A percentile compares a stretch with the other conserved stretches of the same genome.
Evolutionary conservation across 306 rosid species (phyloP).

Genomic region (Carpinus fangiana): DNA sequence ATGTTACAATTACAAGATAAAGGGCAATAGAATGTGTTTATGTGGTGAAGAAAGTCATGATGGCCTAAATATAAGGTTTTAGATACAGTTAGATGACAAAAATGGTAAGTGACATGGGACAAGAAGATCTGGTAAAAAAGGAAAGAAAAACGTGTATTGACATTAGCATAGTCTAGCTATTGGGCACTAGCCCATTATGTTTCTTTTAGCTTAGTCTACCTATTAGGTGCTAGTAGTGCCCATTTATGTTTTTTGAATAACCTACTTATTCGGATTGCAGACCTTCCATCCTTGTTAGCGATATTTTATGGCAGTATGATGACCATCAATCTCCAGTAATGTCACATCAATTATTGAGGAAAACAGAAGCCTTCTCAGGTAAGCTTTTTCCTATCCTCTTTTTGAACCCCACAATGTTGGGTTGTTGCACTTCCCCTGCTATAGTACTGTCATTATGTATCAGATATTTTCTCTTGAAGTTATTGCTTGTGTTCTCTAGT

Average conservation of each 20-base stretch:
- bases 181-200: constrained; percentile 4
- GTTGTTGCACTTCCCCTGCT: background rate
- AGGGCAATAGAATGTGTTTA: background rate
- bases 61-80: background rate
- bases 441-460: background rate
- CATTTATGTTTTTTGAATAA: constrained; percentile 13
- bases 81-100: background rate
- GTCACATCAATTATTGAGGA: constrained; percentile 75
- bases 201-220: background rate
- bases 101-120: background rate
- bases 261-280: constrained; percentile 54
- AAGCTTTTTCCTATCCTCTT: background rate
- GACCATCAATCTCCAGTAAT: constrained; percentile 60
- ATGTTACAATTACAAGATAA: no score
- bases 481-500: background rate
- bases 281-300: constrained; percentile 94
- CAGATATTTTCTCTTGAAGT: background rate
- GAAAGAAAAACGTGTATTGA: background rate
- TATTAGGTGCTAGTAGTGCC: background rate
- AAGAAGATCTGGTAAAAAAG: background rate
- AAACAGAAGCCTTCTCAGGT: constrained; percentile 73
- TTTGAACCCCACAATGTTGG: background rate
- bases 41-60: background rate
- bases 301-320: constrained; percentile 76
- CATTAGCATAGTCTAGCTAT: background rate